Base-by-base conservation (phyloP, 768 basidiomycete species). In the Boletus patriciae region DNA sequence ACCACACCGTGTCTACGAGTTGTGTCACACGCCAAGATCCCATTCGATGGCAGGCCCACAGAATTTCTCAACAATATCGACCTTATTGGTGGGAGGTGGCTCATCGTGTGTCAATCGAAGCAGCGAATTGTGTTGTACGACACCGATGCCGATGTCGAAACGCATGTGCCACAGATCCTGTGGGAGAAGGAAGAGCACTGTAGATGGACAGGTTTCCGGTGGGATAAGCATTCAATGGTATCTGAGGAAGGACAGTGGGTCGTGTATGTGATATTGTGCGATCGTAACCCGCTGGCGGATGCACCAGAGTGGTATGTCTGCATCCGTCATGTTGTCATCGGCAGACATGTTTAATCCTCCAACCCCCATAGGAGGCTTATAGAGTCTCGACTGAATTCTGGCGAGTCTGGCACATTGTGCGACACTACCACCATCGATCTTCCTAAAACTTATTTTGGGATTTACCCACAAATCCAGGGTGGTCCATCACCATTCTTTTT, bases 121-220 rank as follows among this genome's bases (percentile, higher is more conserved):
- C 42, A 12, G 16, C 38, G 56, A 13, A 29, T 60, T 13, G 47
- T 49, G 10, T 18, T 52, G 36, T 60, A 52, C 6, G 56, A 58
- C 21, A 49, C 18, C 9, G 6, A 13, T 8, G 15, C 27, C 12
- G 1, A 51, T 27, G 12, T 13, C 8, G 29, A 29, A 11, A 31
- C 29, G 3, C 19, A 12, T 12, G 7, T 6, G 18, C 42, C 46
- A n/a, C 50, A 40, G 16, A 16, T 49, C 21, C 5, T 55, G 7
- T 58, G 37, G 57, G 47, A 55, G 21, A 33, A 50, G 6, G n/a
- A 9, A 3, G 21, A 51, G 5, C 2, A 15, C n/a, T n/a, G n/a
- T n/a, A n/a, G n/a, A n/a, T n/a, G n/a, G 1, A 34, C 50, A 4
- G 3, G 0, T 18, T 4, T 21, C 2, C n/a, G n/a, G n/a, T 47